Percentiles rank a stretch among this genome's conserved stretches.
Evolutionary conservation across 2,329 filamentous ascomycete species (phyloP).

Genomic region (Hypoxylon sp.): DNA sequence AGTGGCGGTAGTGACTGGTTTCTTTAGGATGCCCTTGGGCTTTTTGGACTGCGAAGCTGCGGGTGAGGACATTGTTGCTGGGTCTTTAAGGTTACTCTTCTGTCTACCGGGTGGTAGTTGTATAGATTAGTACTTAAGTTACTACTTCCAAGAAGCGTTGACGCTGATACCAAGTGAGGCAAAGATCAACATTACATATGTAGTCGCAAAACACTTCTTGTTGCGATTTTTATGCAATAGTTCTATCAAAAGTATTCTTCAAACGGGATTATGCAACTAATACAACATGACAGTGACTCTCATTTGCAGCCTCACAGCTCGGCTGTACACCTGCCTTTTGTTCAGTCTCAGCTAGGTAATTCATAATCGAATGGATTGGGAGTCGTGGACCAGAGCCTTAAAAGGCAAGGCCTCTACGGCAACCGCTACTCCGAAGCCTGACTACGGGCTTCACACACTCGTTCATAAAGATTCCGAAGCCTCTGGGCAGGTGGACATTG

Average conservation of each 20-base stretch:
- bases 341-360: background rate
- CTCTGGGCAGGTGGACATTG: background rate
- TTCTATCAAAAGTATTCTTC: too few species aligned
- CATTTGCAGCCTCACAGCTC: background rate
- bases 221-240: too few species aligned
- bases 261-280: background rate
- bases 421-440: background rate
- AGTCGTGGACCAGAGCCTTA: background rate
- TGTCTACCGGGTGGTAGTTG: background rate
- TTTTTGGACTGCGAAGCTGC: constrained; percentile 43
- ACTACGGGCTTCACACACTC: constrained; percentile 2
- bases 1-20: constrained; percentile 62
- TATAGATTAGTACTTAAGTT: too few species aligned
- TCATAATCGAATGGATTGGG: too few species aligned
- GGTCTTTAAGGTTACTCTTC: too few species aligned
- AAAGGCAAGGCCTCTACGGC: background rate
- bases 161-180: too few species aligned
- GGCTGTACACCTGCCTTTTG: background rate
- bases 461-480: background rate
- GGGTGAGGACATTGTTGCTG: constrained; percentile 48
- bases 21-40: constrained; percentile 74
- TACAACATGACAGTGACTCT: background rate
- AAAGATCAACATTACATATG: too few species aligned
- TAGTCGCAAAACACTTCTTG: too few species aligned
- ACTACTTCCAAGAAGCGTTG: too few species aligned